Evolutionary conservation across 2,329 filamentous ascomycete species (phyloP), one percentile per base, ranked within the genome.

Genomic region (Parafenestella ontariensis): DNA sequence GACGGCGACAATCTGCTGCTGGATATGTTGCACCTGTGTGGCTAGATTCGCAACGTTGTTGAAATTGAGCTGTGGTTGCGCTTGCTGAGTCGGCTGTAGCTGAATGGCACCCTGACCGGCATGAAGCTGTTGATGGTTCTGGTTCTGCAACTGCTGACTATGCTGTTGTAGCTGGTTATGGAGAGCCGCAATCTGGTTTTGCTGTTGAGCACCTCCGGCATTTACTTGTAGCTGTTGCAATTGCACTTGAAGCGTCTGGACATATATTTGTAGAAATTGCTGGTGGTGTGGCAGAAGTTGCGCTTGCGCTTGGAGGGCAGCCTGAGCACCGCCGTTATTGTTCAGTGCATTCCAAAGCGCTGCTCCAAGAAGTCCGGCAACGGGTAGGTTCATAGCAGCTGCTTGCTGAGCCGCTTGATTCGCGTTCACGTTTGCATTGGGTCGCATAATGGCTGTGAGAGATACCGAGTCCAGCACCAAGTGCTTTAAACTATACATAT

Each of bases 391-490:
- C 5, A 50, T 24, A 17, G 23, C 46, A 31, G 36, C 26, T 26
- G 28, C 51, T 44, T 48, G 49, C 2, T 46, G 50, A 26, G 40
- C 36, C 24, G 34, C 49, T 17, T 46, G 31, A 29, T 54, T 46
- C 24, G 39, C 47, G 29, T 62, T 60, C 9, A 28, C 45, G 17
- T 46, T 60, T 10, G 31, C 45, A n/a, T 46, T 49, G 17, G 54
- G 52, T 36, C 64, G 61, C 18, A 71, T 57, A 4, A 68, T 44
- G 9, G 63, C 69, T 13, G 83, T 86, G 34, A 90, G 73, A 6
- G 88, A 91, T 0, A 90, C 85, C 0, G 86, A 87, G 61, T 89
- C 82, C 2, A 91, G 75, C 8, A 81, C 81, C 15, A 91, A 69
- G 18, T 79, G 81, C 56, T 82, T 77, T 11, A 90, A 71, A 2